Evolutionary conservation across 1,284 basidiomycete species (phyloP).

Genomic region (Exsudoporus floridanus): DNA sequence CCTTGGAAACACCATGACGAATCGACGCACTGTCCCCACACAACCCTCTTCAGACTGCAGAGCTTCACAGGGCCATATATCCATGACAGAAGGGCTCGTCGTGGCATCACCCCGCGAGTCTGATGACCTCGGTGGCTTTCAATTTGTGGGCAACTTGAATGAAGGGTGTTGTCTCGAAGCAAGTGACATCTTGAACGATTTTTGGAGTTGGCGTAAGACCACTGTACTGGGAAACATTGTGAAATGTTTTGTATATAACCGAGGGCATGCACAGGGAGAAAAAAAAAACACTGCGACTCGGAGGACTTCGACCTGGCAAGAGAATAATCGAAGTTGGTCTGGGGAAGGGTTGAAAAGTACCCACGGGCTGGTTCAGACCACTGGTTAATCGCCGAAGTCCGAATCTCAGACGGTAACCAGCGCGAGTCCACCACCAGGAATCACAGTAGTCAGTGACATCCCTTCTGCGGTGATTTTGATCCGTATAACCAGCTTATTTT

Average conservation of each 20-base stretch:
- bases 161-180: not conserved
- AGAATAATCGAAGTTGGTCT: not conserved
- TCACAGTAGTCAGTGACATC: not conserved
- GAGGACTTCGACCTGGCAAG: not conserved
- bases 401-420: not conserved
- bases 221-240: not conserved
- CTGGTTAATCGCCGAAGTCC: no score
- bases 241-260: not conserved
- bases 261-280: not conserved
- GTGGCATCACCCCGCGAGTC: not conserved
- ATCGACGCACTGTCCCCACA: not conserved
- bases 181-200: not conserved
- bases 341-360: conserved; percentile 2
- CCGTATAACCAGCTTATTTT: conserved; percentile 3
- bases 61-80: not conserved
- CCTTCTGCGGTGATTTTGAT: not conserved
- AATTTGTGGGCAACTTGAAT: not conserved
- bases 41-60: not conserved
- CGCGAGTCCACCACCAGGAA: not conserved
- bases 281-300: not conserved
- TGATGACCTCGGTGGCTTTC: not conserved
- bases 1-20: not conserved
- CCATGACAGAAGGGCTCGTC: not conserved
- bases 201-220: not conserved
- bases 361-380: not conserved